Percentiles rank a stretch among this genome's conserved stretches.
These are phyloP conservation scores for Arabidopsis hybrid DNA, from an alignment of 441 rosid genomes.

Conservation along the genomic window DNA sequence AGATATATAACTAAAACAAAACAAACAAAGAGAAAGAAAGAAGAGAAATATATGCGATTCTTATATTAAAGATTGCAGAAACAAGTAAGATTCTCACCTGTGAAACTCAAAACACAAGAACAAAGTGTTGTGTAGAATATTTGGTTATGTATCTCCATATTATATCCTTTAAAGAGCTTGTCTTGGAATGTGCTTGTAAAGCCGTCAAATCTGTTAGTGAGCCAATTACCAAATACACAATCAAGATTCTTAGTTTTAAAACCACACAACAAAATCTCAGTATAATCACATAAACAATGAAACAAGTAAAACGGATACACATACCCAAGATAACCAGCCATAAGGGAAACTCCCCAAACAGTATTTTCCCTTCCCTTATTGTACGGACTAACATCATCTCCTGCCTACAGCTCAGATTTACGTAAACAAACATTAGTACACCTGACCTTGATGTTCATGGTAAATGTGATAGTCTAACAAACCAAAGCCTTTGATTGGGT, in stretches of 20 bases:
- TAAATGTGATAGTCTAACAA: background rate
- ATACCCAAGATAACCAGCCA: constrained; percentile 98
- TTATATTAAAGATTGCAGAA: constrained; percentile 9
- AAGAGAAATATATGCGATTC: background rate
- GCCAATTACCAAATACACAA: constrained; percentile 17
- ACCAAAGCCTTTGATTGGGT: background rate
- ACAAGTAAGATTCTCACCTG: constrained; percentile 56
- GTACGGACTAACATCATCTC: constrained; percentile 82
- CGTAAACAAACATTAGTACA: constrained; percentile 25
- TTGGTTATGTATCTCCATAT: constrained; percentile 98
- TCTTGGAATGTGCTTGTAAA: constrained; percentile 99
- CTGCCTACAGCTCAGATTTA: constrained; percentile 59
- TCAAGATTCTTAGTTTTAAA: background rate
- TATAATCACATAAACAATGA: background rate
- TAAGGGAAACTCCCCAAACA: constrained; percentile 90
- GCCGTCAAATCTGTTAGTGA: constrained; percentile 82
- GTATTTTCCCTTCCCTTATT: constrained; percentile 93
- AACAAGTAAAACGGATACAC: constrained; percentile 6
- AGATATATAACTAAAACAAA: background rate
- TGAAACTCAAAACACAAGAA: constrained; percentile 86
- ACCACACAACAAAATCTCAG: constrained; percentile 17
- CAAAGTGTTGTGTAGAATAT: constrained; percentile 94
- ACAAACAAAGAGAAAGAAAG: background rate
- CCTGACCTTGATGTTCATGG: background rate
- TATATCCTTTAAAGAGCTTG: constrained; percentile 90